These are phyloP conservation scores for Ustilago trichophora DNA, from an alignment of 1,284 basidiomycete genomes.

Conservation along the genomic window DNA sequence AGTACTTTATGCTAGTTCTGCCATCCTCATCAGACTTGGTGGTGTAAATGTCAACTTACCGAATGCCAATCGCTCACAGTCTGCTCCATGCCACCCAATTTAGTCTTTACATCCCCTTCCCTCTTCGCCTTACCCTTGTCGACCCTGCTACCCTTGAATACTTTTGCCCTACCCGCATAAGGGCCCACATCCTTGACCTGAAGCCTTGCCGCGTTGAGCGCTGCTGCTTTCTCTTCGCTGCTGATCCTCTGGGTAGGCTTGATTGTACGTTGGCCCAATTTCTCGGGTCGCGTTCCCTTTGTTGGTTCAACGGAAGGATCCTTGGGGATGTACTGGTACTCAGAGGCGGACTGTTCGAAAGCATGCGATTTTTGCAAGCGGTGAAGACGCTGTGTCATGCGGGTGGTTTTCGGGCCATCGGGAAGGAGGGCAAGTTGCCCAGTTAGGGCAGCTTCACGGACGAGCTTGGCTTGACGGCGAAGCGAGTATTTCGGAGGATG, in stretches of 20 bases:
- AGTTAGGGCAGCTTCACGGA: slow-evolving; percentile 26
- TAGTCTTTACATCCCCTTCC: slow-evolving; percentile 14
- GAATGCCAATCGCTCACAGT: slow-evolving; percentile 46
- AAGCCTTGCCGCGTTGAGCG: slow-evolving; percentile 19
- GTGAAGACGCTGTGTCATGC: slow-evolving; percentile 15
- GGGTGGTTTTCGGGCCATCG: slow-evolving; percentile 23
- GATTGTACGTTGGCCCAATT: slow-evolving; percentile 5
- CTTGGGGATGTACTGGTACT: slow-evolving; percentile 28
- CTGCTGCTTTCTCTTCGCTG: slow-evolving; percentile 11
- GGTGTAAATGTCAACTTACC: too few species aligned
- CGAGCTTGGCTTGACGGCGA: slow-evolving; percentile 50
- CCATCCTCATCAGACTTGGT: too few species aligned
- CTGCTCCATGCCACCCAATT: slow-evolving; percentile 37
- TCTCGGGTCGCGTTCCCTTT: not conserved
- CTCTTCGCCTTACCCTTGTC: slow-evolving; percentile 35
- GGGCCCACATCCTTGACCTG: slow-evolving; percentile 37
- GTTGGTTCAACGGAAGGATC: not conserved
- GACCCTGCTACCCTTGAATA: slow-evolving; percentile 52
- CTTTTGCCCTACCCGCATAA: slow-evolving; percentile 46
- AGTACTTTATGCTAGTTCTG: too few species aligned
- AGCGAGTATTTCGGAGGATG: slow-evolving; percentile 43
- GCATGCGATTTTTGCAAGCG: slow-evolving; percentile 21
- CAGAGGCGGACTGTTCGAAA: slow-evolving; percentile 11
- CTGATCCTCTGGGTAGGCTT: slow-evolving; percentile 16
- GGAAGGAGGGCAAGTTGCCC: slow-evolving; percentile 21